phyloP scores from a whole-genome alignment of 208 protist genomes.

The Angomonas deanei region DNA sequence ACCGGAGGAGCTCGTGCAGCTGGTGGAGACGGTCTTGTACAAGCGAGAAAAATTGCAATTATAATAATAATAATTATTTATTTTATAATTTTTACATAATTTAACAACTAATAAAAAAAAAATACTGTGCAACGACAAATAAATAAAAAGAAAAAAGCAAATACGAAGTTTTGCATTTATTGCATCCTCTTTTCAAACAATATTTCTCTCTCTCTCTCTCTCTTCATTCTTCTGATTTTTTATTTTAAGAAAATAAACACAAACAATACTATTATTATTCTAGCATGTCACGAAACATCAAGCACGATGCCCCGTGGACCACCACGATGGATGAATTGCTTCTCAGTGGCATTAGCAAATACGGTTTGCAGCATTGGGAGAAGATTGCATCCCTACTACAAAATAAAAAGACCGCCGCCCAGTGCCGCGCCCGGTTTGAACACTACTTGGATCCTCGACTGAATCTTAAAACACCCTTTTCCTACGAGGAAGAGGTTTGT shows the following conservation, averaged over 20 bases:
- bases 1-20: slow-evolving; percentile 43
- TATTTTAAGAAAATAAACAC: not conserved
- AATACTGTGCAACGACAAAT: not conserved
- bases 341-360: slow-evolving; percentile 99
- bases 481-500: slow-evolving; percentile 98
- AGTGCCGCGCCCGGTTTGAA: slow-evolving; percentile 99
- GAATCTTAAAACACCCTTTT: slow-evolving; percentile 97
- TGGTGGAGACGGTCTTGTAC: slow-evolving; percentile 49
- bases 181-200: slow-evolving; percentile 3
- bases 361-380: slow-evolving; percentile 99
- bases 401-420: slow-evolving; percentile 94
- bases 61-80: not conserved
- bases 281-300: slow-evolving; percentile 44
- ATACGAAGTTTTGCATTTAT: too few relatives aligned
- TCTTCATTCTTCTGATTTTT: slow-evolving; percentile 1
- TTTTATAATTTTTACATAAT: not conserved
- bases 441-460: slow-evolving; percentile 99
- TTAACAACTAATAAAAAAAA: slow-evolving; percentile 1
- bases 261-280: slow-evolving; percentile 4
- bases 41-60: not conserved
- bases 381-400: slow-evolving; percentile 97
- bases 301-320: slow-evolving; percentile 99
- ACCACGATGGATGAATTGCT: slow-evolving; percentile 99
- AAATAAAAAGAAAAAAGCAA: not conserved
- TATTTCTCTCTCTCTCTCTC: slow-evolving; percentile 8